Evolutionary conservation across 2,329 filamentous ascomycete genomes (phyloP).

Genomic region (Fusarium haematococcum): DNA sequence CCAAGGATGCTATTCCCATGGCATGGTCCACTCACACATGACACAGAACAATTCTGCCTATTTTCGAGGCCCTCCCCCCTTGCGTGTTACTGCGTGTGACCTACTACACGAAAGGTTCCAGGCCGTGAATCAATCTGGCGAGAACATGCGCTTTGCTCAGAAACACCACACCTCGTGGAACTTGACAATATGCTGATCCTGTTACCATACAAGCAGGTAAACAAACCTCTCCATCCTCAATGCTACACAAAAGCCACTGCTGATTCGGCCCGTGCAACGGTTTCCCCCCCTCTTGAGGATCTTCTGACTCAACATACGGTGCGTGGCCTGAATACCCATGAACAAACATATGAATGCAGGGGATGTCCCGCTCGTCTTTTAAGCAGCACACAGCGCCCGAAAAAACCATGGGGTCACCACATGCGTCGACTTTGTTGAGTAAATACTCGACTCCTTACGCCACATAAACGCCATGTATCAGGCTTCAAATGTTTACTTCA

Average conservation of each 20-base stretch:
- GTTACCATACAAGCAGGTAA: not conserved
- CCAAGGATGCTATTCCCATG: not conserved
- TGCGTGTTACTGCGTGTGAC: not conserved
- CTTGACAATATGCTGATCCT: not conserved
- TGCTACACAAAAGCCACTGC: not conserved
- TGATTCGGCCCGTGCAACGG: not conserved
- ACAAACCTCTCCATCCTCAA: not conserved
- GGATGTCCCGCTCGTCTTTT: not conserved
- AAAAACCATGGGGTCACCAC: not conserved
- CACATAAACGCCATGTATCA: slow-evolving; percentile 51
- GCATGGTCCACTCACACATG: not conserved
- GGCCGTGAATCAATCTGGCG: not conserved
- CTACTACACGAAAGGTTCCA: not conserved
- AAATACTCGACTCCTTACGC: not conserved
- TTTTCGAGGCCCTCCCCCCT: not conserved
- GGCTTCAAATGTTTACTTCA: slow-evolving; percentile 67
- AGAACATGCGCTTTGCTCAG: not conserved
- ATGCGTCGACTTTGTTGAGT: not conserved
- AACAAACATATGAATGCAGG: not conserved
- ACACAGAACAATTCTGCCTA: not conserved
- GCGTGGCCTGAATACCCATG: not conserved
- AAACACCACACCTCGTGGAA: not conserved
- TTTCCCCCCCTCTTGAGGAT: not conserved
- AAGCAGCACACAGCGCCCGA: not conserved
- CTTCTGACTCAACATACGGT: not conserved